These are phyloP conservation scores for Eutrema heterophyllum DNA, from an alignment of 345 rosid genomes.

Conservation along the genomic window DNA sequence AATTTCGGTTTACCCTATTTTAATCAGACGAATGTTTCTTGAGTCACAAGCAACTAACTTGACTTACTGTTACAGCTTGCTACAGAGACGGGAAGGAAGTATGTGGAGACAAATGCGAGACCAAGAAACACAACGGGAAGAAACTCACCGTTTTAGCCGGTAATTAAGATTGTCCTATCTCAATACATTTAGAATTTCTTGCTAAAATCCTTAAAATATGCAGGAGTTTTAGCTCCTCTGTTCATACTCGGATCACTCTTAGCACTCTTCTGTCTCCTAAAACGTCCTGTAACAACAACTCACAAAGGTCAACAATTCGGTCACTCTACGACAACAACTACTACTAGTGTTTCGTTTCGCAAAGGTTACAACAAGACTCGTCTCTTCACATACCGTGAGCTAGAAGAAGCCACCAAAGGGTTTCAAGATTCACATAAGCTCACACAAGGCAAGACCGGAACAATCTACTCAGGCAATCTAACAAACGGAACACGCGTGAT, in stretches of 20 bases:
- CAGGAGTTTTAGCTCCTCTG: constrained; percentile 34
- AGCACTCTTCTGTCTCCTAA: constrained; percentile 49
- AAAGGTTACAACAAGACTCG: constrained; percentile 70
- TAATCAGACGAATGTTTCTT: background rate
- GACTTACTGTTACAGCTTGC: constrained; percentile 41
- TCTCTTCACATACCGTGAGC: constrained; percentile 59
- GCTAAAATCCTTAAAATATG: background rate
- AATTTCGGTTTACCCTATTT: background rate
- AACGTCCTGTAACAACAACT: constrained; percentile 39
- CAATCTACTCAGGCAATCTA: constrained; percentile 51
- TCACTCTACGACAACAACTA: constrained; percentile 23
- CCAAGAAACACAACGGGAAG: constrained; percentile 37
- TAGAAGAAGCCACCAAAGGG: constrained; percentile 65
- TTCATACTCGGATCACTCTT: constrained; percentile 39
- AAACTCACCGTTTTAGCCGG: constrained; percentile 57
- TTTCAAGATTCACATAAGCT: constrained; percentile 54
- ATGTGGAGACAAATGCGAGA: constrained; percentile 41
- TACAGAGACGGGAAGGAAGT: constrained; percentile 50
- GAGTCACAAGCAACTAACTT: constrained; percentile 4
- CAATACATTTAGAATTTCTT: background rate
- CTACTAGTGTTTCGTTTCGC: constrained; percentile 49
- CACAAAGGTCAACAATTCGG: constrained; percentile 25
- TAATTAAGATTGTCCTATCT: constrained; percentile 17
- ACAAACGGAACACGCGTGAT: constrained; percentile 61
- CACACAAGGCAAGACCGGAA: constrained; percentile 41